Evolutionary conservation across 371 early-diverging fungal genomes (phyloP).

Genomic region (Mucor indicus): DNA sequence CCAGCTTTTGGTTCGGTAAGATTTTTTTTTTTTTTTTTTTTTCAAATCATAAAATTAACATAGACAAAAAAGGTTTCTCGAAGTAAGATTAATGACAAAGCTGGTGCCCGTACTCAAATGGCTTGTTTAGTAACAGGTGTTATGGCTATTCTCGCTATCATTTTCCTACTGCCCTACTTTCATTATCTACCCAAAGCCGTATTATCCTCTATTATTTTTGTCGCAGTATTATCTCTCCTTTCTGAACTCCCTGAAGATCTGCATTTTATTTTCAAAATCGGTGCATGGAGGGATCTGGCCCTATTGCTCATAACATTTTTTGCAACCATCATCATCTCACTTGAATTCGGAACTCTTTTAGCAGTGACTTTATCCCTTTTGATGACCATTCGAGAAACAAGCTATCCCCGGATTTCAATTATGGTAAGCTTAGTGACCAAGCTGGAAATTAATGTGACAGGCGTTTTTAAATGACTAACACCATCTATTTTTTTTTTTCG

Average conservation of each 20-base stretch:
- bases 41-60: not conserved
- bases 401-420: constrained; percentile 77
- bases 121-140: constrained; percentile 75
- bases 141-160: constrained; percentile 73
- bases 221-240: constrained; percentile 81
- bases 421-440: constrained; percentile 53
- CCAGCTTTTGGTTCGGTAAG: constrained; percentile 87
- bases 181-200: constrained; percentile 86
- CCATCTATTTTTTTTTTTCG: not conserved
- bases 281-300: constrained; percentile 85
- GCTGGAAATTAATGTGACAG: not conserved
- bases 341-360: constrained; percentile 89
- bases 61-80: constrained; percentile 59
- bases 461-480: constrained; percentile 12
- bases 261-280: constrained; percentile 75
- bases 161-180: constrained; percentile 78
- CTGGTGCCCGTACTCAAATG: constrained; percentile 86
- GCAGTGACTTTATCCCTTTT: constrained; percentile 84
- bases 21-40: not conserved
- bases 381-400: constrained; percentile 88
- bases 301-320: constrained; percentile 79
- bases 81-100: constrained; percentile 85
- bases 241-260: constrained; percentile 79
- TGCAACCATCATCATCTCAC: constrained; percentile 78
- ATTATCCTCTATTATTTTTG: constrained; percentile 82